A percentile compares a stretch with the other conserved stretches of the same genome.
Conservation (phyloP, 164 flowering plant genomes). For the Piper longum region DNA sequence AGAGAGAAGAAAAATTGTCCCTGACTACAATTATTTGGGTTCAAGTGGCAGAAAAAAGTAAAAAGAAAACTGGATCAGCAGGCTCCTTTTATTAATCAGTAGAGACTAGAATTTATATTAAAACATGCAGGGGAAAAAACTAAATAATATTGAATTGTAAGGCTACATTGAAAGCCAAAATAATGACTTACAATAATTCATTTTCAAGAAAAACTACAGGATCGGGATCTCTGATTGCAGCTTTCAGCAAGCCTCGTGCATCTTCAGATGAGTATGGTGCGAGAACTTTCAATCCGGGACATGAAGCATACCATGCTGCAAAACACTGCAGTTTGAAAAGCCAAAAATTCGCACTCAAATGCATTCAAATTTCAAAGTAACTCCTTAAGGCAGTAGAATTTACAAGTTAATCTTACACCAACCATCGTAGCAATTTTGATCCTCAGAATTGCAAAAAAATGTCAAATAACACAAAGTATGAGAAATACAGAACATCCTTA, state of each 20-base stretch:
- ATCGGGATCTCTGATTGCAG: constrained; percentile 76
- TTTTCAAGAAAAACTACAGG: constrained; percentile 94
- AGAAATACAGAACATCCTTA: not conserved
- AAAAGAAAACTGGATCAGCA: too few species aligned
- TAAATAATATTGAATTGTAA: not conserved
- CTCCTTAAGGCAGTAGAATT: not conserved
- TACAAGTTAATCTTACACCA: not conserved
- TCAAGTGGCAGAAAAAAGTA: too few species aligned
- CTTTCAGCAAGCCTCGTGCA: constrained; percentile 80
- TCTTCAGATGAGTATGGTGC: constrained; percentile 83
- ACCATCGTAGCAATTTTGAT: not conserved
- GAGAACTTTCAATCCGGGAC: constrained; percentile 78
- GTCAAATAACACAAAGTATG: too few species aligned
- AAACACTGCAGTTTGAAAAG: constrained; percentile 46
- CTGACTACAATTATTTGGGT: too few species aligned
- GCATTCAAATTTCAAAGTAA: not conserved
- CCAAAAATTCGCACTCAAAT: not conserved
- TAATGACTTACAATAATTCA: constrained; percentile 65
- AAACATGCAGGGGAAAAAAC: not conserved
- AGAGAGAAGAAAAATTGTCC: too few species aligned
- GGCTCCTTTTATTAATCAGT: not conserved
- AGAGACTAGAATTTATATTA: too few species aligned
- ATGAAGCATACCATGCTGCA: constrained; percentile 69
- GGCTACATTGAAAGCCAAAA: not conserved
- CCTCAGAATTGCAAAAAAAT: not conserved